phyloP scores from a whole-genome alignment of 2,329 filamentous ascomycete species.

The Lasiodiplodia hormozganensis region DNA sequence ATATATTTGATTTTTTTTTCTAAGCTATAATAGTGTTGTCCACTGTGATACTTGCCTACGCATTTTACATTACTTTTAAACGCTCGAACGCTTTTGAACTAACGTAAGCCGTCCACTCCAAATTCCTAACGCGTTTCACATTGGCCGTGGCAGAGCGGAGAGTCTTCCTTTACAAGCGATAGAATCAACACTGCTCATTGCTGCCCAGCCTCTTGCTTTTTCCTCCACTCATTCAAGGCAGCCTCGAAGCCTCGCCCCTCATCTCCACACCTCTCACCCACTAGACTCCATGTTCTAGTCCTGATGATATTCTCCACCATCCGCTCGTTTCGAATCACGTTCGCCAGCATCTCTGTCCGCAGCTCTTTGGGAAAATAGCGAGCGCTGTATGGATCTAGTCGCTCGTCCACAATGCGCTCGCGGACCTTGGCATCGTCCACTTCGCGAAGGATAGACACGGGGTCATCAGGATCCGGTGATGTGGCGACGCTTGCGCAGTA shows the following conservation, averaged over 20 bases:
- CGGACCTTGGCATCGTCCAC: slow-evolving; percentile 73
- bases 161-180: not conserved
- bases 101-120: not conserved
- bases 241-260: slow-evolving; percentile 54
- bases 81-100: slow-evolving; percentile 13
- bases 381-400: slow-evolving; percentile 88
- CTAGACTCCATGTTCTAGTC: slow-evolving; percentile 78
- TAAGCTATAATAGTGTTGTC: not conserved
- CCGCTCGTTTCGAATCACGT: slow-evolving; percentile 75
- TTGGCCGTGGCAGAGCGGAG: slow-evolving; percentile 12
- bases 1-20: not conserved
- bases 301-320: slow-evolving; percentile 81
- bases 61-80: not conserved
- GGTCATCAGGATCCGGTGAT: slow-evolving; percentile 85
- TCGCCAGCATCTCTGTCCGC: slow-evolving; percentile 79
- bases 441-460: slow-evolving; percentile 73
- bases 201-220: not conserved
- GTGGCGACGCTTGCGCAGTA: slow-evolving; percentile 92
- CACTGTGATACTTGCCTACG: not conserved
- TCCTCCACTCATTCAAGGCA: slow-evolving; percentile 46
- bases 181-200: not conserved
- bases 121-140: not conserved
- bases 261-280: slow-evolving; percentile 74
- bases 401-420: slow-evolving; percentile 81
- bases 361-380: slow-evolving; percentile 82